A percentile compares a stretch with the other conserved stretches of the same genome.
phyloP scores from a whole-genome alignment of 176 grass and related monocot species.

The Triticum monococcum region DNA sequence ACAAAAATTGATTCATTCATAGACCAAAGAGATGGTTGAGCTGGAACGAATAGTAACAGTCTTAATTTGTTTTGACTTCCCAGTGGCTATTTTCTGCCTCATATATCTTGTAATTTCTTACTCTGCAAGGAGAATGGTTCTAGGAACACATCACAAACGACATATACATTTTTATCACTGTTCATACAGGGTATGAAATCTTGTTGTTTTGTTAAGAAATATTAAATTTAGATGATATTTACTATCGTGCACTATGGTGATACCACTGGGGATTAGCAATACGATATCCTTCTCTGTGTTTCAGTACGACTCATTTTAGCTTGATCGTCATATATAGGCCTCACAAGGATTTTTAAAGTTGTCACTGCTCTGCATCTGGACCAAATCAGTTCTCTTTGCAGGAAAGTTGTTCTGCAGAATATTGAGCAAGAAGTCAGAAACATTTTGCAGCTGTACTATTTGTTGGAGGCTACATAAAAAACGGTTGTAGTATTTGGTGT shows the following conservation, averaged over 20 bases:
- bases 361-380: not conserved
- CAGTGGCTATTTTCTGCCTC: not conserved
- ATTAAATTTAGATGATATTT: not conserved
- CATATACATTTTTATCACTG: not conserved
- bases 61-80: not conserved
- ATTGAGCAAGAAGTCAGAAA: not conserved
- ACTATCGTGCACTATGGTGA: not conserved
- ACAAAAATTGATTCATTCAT: not conserved
- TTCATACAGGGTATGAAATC: not conserved
- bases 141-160: not conserved
- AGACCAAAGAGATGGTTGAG: not conserved
- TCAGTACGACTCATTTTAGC: not conserved
- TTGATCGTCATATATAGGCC: not conserved
- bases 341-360: not conserved
- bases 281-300: not conserved
- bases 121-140: not conserved
- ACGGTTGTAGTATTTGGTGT: not conserved
- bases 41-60: not conserved
- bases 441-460: not conserved
- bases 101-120: constrained; percentile 1
- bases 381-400: not conserved
- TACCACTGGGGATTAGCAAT: not conserved
- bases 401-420: not conserved
- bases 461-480: not conserved
- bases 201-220: not conserved